A percentile compares a stretch with the other conserved stretches of the same genome.
Evolutionary conservation across 2,329 filamentous ascomycete genomes (phyloP).

Genomic region (Corniculantispora saksenae): DNA sequence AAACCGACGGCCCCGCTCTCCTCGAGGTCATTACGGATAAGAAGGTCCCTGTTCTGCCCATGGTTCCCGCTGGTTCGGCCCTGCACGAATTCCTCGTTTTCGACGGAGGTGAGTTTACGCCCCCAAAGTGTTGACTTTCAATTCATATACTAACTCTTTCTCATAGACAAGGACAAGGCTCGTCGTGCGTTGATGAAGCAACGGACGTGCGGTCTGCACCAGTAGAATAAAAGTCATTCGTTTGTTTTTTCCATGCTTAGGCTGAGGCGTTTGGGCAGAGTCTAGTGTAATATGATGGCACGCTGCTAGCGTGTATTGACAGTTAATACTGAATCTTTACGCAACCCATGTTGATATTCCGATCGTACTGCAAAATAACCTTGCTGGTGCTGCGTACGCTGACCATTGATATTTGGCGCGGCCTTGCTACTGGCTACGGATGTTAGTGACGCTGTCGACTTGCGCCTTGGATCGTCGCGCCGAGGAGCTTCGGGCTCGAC

Average conservation of each 20-base stretch:
- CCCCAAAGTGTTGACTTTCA: no score
- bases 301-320: not conserved
- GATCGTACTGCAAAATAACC: not conserved
- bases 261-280: not conserved
- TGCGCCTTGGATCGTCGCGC: slow-evolving; percentile 46
- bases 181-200: slow-evolving; percentile 67
- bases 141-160: slow-evolving; percentile 37
- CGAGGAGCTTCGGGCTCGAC: slow-evolving; percentile 46
- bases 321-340: no score
- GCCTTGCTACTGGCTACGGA: no score
- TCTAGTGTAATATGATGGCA: not conserved
- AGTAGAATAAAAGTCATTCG: not conserved
- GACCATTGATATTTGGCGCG: no score
- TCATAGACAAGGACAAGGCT: slow-evolving; percentile 65
- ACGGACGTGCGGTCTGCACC: slow-evolving; percentile 56
- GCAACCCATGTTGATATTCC: not conserved
- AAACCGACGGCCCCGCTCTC: slow-evolving; percentile 86
- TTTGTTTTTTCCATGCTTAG: not conserved
- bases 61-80: slow-evolving; percentile 86
- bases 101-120: slow-evolving; percentile 34
- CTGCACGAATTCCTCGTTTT: slow-evolving; percentile 81
- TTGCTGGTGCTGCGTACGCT: no score
- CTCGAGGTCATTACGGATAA: slow-evolving; percentile 90
- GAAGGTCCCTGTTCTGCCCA: slow-evolving; percentile 92
- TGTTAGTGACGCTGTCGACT: not conserved